Evolutionary conservation across 805 yeast genomes (phyloP), one percentile per base, ranked within the genome.

Genomic region (Nakazawaea ishiwadae): DNA sequence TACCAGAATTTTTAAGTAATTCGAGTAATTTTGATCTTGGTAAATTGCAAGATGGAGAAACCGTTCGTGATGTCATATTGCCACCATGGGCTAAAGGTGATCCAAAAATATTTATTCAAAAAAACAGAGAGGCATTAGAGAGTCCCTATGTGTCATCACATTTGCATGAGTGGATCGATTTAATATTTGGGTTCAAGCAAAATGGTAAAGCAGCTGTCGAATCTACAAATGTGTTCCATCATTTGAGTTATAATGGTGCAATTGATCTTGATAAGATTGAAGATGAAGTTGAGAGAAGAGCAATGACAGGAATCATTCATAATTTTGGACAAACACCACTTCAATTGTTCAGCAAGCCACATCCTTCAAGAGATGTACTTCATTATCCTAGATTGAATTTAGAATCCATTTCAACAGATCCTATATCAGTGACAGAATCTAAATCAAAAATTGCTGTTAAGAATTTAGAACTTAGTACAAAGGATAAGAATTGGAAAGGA

Each of bases 251-350:
- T 54, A 82, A 82, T 40, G 96, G 96, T 2, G 86, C 90, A 0
- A 80, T 85, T 15, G 79, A 88, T 55, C 62, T 88, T 40, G 95
- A 86, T 46, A 70, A 69, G 17, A 81, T 88, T 43, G 69, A 75
- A 45, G 90, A 87, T 54, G 87, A 79, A 28, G 69, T 73, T 46
- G 95, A 88, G 58, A 71, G 81, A 48, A 68, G 79, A 29, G 91
- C 95, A 1, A 71, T 84, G 3, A 83, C 87, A 17, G 90, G 95
- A 1, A 84, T 84, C 51, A 88, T 88, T 39, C 93, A 89, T 55
- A 88, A 88, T 59, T 88, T 88, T 68, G 96, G 96, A 0, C 96
- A 88, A 55, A 88, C 95, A 0, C 96, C 96, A 1, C 54, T 73
- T 37, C 85, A 83, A 50, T 63, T 89, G 9, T 86, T 89, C 51